phyloP scores from a whole-genome alignment of 2,329 filamentous ascomycete genomes.

The Trichoderma brevicompactum region DNA sequence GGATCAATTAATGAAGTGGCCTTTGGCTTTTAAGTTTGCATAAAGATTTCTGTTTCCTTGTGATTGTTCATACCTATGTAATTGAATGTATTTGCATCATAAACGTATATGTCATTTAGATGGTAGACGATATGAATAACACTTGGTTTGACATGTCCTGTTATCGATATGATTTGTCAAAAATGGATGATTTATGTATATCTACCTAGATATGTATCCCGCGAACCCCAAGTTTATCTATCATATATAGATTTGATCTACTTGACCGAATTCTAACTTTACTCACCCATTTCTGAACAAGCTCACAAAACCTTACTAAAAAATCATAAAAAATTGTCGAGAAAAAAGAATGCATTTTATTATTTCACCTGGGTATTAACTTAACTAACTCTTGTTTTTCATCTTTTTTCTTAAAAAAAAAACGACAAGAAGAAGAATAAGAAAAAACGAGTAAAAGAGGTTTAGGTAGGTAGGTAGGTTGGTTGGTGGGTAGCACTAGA shows the following conservation, averaged over 20 bases:
- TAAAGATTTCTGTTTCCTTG: not conserved
- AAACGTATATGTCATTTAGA: no score
- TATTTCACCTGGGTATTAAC: constrained; percentile 27
- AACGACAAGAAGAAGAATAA: not conserved
- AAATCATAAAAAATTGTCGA: not conserved
- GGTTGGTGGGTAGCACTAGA: not conserved
- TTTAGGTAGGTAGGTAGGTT: not conserved
- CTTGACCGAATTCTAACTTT: no score
- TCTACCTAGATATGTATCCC: no score
- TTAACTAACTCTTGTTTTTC: constrained; percentile 23
- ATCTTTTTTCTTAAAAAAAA: constrained; percentile 15
- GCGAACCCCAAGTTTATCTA: no score
- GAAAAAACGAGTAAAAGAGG: not conserved
- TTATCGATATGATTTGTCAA: no score
- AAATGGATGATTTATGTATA: no score
- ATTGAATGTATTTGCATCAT: no score
- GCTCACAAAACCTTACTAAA: no score
- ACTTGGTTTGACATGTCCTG: no score
- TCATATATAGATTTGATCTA: no score
- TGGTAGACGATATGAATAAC: no score
- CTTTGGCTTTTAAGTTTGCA: not conserved
- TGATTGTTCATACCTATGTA: not conserved
- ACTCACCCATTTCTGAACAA: no score
- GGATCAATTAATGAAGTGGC: constrained; percentile 20
- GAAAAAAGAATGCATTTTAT: constrained; percentile 20